These are phyloP conservation scores for Chenopodium quinoa DNA, from an alignment of 148 eudicot species.

Conservation along the genomic window DNA sequence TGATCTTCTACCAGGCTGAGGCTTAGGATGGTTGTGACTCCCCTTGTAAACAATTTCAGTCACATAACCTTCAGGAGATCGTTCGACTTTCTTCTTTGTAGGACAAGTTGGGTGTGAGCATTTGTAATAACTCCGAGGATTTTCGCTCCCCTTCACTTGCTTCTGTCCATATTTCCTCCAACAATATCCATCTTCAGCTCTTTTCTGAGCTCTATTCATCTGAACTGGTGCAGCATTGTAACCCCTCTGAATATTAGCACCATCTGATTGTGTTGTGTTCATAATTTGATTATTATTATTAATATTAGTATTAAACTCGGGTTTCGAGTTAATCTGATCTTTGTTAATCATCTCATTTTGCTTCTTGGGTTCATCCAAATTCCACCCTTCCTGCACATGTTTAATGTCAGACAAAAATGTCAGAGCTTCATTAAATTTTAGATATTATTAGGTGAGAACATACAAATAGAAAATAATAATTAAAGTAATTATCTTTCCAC, in stretches of 20 bases:
- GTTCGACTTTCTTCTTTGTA: conserved; percentile 79
- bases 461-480: neutral
- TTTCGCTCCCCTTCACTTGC: conserved; percentile 77
- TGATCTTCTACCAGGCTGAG: conserved; percentile 54
- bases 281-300: conserved; percentile 29
- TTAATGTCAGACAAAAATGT: conserved; percentile 30
- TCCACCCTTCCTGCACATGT: conserved; percentile 40
- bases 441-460: conserved; percentile 19
- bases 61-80: conserved; percentile 51
- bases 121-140: conserved; percentile 84
- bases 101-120: conserved; percentile 70
- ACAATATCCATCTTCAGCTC: conserved; percentile 66
- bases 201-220: conserved; percentile 49
- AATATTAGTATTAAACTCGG: conserved; percentile 8
- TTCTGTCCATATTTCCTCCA: conserved; percentile 89
- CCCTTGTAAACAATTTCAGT: conserved; percentile 86
- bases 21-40: conserved; percentile 76
- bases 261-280: conserved; percentile 23
- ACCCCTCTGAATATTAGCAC: conserved; percentile 1
- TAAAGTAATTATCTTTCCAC: neutral
- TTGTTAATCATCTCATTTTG: conserved; percentile 35
- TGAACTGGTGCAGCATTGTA: conserved; percentile 38
- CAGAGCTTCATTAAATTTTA: neutral
- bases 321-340: conserved; percentile 9
- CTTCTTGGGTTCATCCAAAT: conserved; percentile 34